Conservation (phyloP, 139 green algal species). For the Chlorella sp. region DNA sequence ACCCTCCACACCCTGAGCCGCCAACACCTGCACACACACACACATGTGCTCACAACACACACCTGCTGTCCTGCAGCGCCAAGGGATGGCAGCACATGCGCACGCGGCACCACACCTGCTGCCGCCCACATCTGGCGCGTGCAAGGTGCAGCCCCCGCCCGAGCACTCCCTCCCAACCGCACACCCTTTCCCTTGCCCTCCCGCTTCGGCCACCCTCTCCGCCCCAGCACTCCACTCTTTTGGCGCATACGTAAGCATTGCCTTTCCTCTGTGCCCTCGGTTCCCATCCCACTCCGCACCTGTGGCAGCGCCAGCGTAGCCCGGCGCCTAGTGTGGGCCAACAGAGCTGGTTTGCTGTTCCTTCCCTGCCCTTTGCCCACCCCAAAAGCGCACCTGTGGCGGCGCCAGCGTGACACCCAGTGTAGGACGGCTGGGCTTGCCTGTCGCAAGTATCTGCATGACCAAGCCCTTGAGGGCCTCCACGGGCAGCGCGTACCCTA, state of each 20-base stretch:
- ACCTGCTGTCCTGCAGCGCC: background rate
- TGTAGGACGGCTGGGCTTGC: conserved; percentile 46
- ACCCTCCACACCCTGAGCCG: conserved; percentile 56
- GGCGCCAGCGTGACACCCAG: conserved; percentile 70
- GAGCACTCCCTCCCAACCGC: too few species aligned
- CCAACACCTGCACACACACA: conserved; percentile 24
- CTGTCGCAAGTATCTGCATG: conserved; percentile 66
- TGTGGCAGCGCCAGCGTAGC: too few species aligned
- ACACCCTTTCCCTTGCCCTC: too few species aligned
- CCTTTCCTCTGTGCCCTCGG: too few species aligned
- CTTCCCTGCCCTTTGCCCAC: background rate
- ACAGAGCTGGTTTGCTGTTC: too few species aligned
- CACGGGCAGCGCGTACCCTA: conserved; percentile 65
- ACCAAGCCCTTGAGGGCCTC: conserved; percentile 57
- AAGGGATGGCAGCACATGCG: background rate
- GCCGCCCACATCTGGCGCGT: too few species aligned
- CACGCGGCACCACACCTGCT: background rate
- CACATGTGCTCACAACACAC: background rate
- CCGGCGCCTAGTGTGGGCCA: too few species aligned
- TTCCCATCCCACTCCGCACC: too few species aligned
- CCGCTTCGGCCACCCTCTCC: too few species aligned
- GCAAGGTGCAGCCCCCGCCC: too few species aligned
- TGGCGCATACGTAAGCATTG: too few species aligned
- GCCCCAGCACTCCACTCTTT: too few species aligned
- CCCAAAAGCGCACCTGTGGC: conserved; percentile 10